Evolutionary conservation across 208 protist species (phyloP), one percentile per base, ranked within the genome.

Genomic region (Zelonia costaricensis): DNA sequence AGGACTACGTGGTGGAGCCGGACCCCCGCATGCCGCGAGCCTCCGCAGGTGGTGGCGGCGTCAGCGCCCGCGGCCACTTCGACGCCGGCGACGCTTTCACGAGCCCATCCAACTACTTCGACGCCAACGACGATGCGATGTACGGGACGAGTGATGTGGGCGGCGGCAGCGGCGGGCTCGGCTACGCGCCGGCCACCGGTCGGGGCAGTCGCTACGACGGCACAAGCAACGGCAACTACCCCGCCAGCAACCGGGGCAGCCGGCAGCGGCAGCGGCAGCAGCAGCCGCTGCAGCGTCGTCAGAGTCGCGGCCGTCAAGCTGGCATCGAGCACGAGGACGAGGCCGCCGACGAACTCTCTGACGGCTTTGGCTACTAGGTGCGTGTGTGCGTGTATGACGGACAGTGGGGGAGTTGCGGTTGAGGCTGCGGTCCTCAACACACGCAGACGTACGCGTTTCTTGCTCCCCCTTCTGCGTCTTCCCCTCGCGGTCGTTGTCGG

Each of bases 281-380:
- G n/a, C n/a, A n/a, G n/a, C n/a, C n/a, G n/a, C n/a, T n/a, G n/a
- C n/a, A n/a, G n/a, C n/a, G n/a, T n/a, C n/a, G 49, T 9, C 43
- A 43, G 15, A 69, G 52, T 23, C 61, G 55, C 15, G 54, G 54
- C 2, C 31, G 61, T 22, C 69, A 69, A 47, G 38, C 49, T 3
- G 52, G 58, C 8, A 40, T 62, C 10, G 72, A 74, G 39, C 60
- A 82, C 49, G 55, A 75, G 12, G 64, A 56, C 43, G 73, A 63
- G 25, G 65, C 65, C 6, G 66, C 61, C 2, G 80, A 84, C 6
- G 70, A 74, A 33, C 49, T 79, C 13, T 82, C 67, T 1, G 72
- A 67, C 35, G 68, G 45, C 31, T 46, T 64, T 20, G 58, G 39
- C 31, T 69, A 40, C 38, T 56, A 38, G 31, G 18, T n/a, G 4